phyloP scores from a whole-genome alignment of 192 early-diverging fungal species.

The Coemansia sp. region DNA sequence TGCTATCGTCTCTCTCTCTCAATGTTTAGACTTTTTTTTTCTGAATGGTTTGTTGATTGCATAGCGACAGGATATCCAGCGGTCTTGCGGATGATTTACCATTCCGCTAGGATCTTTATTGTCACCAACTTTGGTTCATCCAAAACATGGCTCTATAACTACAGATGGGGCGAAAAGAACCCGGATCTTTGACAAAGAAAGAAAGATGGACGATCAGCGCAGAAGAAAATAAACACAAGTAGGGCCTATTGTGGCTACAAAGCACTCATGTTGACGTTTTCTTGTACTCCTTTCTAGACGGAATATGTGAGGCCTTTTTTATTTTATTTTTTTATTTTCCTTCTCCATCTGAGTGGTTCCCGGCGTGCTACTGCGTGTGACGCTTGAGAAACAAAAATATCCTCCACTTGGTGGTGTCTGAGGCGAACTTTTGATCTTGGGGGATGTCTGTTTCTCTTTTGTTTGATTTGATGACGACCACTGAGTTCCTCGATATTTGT shows the following conservation, averaged over 20 bases:
- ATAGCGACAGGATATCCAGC: too few relatives aligned
- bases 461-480: constrained; percentile 5
- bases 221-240: neutral
- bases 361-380: neutral
- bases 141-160: neutral
- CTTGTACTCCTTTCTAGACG: constrained; percentile 4
- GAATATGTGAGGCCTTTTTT: neutral
- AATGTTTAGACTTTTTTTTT: too few relatives aligned
- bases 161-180: neutral
- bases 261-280: constrained; percentile 4
- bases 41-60: too few relatives aligned
- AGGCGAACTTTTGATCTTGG: neutral
- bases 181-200: neutral
- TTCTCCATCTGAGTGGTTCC: neutral
- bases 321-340: too few relatives aligned
- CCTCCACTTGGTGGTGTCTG: neutral
- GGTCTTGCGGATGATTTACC: neutral
- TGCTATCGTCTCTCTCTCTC: constrained; percentile 13
- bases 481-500: neutral
- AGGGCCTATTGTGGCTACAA: neutral
- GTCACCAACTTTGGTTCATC: neutral
- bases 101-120: too few relatives aligned
- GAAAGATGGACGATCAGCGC: neutral
- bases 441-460: neutral
- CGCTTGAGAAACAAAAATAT: neutral